Evolutionary conservation across 2,329 filamentous ascomycete species (phyloP), one percentile per base, ranked within the genome.

Genomic region (Penicillium sp.): DNA sequence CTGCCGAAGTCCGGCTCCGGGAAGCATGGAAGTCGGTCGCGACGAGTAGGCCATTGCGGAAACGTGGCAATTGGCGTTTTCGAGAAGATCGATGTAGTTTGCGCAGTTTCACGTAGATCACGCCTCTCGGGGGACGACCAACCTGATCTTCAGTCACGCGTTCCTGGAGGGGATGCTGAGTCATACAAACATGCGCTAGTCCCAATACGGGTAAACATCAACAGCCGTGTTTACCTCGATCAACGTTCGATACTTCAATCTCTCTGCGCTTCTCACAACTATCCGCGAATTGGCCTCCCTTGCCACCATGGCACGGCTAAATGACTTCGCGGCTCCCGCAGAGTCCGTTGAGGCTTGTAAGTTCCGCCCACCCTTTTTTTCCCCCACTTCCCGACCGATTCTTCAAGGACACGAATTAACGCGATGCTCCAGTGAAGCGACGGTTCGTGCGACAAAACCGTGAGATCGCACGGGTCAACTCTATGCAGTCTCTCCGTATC

Each of bases 371-470:
- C 27, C 27, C 27, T 30, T 10, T 25, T 9, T 25, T 9, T 6
- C 7, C 30, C n/a, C 8, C 28, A 18, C 4, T 22, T 24, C 14
- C 10, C 33, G 8, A 7, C 45, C 2, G 30, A 48, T 20, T 31
- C 20, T 4, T 16, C 13, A 40, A 44, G 38, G 14, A 24, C 38
- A 10, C 13, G 39, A 11, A 30, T 47, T 61, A 41, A 61, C 57
- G 35, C 50, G 47, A 22, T 45, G 24, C 13, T 39, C n/a, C 55
- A 85, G 82, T 86, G 47, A 87, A 85, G 72, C 76, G 84, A 54
- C 75, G 83, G 58, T 86, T 86, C 64, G 76, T 86, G 56, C 74
- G 84, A 49, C 84, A 87, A 66, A 87, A 87, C 65, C 81, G 84
- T 60, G 84, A 87, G 65, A 81, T 87, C 52, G 83, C 83, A 52